A percentile compares a stretch with the other conserved stretches of the same genome.
Evolutionary conservation across 768 basidiomycete genomes (phyloP).

Genomic region (Kwoniella sp.): DNA sequence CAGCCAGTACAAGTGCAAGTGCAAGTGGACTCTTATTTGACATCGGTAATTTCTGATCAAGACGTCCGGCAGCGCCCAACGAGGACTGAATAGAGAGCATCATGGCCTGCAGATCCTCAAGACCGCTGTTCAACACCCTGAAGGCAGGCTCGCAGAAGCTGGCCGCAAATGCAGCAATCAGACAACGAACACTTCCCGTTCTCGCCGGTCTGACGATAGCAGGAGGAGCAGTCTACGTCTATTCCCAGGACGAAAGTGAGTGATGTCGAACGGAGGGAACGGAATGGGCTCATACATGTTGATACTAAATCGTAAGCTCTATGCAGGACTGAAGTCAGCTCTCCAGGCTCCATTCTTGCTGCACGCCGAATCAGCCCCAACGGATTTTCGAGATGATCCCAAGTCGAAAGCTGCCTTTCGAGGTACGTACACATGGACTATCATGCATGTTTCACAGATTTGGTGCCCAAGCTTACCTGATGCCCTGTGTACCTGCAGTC

Average conservation of each 20-base stretch:
- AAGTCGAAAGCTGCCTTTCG: constrained; percentile 14
- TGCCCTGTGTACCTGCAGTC: constrained; percentile 29
- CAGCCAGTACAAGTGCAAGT: neutral
- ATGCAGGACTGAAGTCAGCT: neutral
- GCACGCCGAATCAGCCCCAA: constrained; percentile 13
- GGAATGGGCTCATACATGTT: neutral
- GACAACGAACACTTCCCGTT: neutral
- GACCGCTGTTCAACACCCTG: neutral
- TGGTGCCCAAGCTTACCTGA: neutral
- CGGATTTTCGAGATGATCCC: constrained; percentile 22
- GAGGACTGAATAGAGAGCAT: neutral
- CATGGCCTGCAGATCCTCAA: neutral
- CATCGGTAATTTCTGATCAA: neutral
- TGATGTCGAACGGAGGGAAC: neutral
- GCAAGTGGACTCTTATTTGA: neutral
- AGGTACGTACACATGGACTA: constrained; percentile 1
- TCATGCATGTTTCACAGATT: neutral
- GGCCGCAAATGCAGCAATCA: neutral
- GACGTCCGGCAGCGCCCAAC: neutral
- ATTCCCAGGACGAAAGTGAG: neutral
- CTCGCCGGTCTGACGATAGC: neutral
- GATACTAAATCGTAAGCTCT: neutral
- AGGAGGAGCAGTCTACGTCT: constrained; percentile 1
- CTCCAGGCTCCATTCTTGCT: constrained; percentile 4
- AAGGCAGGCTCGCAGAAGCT: neutral